These are phyloP conservation scores for Calonectria leucothoes DNA, from an alignment of 2,329 filamentous ascomycete species.

Conservation along the genomic window DNA sequence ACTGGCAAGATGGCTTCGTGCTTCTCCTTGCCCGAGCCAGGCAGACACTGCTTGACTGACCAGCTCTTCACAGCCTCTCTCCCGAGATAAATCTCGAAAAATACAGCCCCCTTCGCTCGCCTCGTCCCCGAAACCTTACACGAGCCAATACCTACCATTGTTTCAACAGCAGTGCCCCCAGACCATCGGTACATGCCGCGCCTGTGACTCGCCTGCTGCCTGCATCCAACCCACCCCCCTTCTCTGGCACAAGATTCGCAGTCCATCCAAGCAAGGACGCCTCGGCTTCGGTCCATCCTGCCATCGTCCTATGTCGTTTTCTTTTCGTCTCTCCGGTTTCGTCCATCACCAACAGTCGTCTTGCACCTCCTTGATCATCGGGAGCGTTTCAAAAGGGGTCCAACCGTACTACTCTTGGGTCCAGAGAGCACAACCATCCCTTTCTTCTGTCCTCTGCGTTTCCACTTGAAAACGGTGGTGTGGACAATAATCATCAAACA, in stretches of 20 bases:
- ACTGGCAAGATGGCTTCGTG: not conserved
- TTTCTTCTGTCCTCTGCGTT: not conserved
- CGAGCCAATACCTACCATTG: no score
- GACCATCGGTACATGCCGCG: not conserved
- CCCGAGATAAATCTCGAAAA: not conserved
- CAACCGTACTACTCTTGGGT: no score
- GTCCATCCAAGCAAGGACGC: not conserved
- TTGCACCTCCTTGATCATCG: not conserved
- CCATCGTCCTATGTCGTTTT: not conserved
- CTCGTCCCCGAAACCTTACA: not conserved
- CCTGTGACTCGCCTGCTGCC: not conserved
- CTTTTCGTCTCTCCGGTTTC: not conserved
- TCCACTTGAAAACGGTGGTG: not conserved
- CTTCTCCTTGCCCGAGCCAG: not conserved
- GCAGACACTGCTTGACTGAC: not conserved
- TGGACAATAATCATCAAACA: not conserved
- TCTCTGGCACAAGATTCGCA: not conserved
- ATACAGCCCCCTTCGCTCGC: not conserved
- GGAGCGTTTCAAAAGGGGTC: no score
- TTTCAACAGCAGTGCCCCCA: no score
- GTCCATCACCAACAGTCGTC: not conserved
- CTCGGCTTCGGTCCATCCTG: no score
- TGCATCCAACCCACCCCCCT: not conserved
- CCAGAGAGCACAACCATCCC: not conserved
- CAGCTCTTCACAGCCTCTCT: not conserved